Evolutionary conservation across 306 rosid genomes (phyloP), one percentile per base, ranked within the genome.

Genomic region (Amphicarpaea edgeworthii): DNA sequence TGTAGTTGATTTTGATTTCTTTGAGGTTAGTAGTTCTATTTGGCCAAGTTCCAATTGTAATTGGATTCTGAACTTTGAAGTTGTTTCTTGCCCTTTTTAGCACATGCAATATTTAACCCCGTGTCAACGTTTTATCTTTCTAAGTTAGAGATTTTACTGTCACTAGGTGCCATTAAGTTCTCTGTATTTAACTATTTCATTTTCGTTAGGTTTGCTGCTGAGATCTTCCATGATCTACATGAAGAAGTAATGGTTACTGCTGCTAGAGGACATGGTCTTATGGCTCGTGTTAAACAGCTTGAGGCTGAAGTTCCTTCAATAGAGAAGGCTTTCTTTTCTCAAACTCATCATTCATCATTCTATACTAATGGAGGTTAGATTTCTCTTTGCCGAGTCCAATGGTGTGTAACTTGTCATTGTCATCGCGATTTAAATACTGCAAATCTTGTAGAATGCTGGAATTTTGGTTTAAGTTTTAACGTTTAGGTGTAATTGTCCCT

Each of bases 251-350:
- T 96, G 93, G 86, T 84, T 42, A 96, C 99, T 1, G 80, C 98
- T 69, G 87, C 97, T 42, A 89, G 98, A 83, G 96, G 99, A 74
- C 99, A 96, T 17, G 77, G 93, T 82, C 96, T 96, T 68, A 84
- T 86, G 91, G 85, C 76, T 85, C 99, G 99, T 19, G 94, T 96
- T 69, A 94, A 88, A 81, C 98, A 96, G 86, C 93, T 96, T 59
- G 99, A 96, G 90, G 93, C 97, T 37, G 99, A 96, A 77, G 85
- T 93, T 91, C 99, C 99, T 82, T 81, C 93, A 23, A 81, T 96
- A 65, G 99, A 96, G 83, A 93, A 90, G 86, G 96, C 91, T n/a
- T 84, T 93, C 79, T 84, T 90, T 45, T 89, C 97, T 81, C 98
- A 90, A 82, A 89, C 96, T 42, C 91, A 76, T 76, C 97, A 89